These are phyloP conservation scores for Claviceps fusiformis DNA, from an alignment of 2,329 filamentous ascomycete species.

Conservation along the genomic window DNA sequence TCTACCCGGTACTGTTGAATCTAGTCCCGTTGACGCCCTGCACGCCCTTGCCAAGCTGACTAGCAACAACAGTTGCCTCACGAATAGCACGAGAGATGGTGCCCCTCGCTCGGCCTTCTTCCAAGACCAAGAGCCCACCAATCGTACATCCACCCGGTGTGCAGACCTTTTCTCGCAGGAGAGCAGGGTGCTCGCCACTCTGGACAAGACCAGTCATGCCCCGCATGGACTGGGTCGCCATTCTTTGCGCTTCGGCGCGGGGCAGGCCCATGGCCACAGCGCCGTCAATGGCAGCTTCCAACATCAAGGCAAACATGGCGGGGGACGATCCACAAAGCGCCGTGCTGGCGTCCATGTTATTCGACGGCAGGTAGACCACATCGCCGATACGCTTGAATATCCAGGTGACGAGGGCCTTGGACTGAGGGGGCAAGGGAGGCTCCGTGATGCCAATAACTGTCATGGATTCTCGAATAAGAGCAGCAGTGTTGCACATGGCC, in stretches of 20 bases:
- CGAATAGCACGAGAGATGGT: constrained; percentile 54
- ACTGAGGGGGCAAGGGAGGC: constrained; percentile 40
- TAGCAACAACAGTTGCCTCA: constrained; percentile 57
- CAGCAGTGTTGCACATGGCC: constrained; percentile 76
- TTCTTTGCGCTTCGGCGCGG: constrained; percentile 55
- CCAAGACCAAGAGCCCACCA: constrained; percentile 56
- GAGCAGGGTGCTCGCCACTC: constrained; percentile 59
- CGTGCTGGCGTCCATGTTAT: constrained; percentile 59
- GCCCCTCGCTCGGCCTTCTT: constrained; percentile 58
- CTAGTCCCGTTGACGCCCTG: constrained; percentile 24
- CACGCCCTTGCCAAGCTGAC: constrained; percentile 37
- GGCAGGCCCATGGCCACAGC: constrained; percentile 69
- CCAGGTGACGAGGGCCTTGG: constrained; percentile 51
- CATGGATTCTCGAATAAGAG: constrained; percentile 68
- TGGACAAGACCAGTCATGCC: constrained; percentile 58
- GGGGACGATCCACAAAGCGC: constrained; percentile 63
- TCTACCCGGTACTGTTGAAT: constrained; percentile 6
- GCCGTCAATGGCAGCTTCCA: constrained; percentile 64
- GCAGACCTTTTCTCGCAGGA: constrained; percentile 62
- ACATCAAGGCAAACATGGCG: constrained; percentile 61
- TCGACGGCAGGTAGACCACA: constrained; percentile 52
- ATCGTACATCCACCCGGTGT: constrained; percentile 71
- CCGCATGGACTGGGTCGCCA: constrained; percentile 69
- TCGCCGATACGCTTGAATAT: constrained; percentile 65
- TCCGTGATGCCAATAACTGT: constrained; percentile 57